A percentile compares a stretch with the other conserved stretches of the same genome.
phyloP scores from a whole-genome alignment of 305 asterid species.

The Fraxinus floribunda region DNA sequence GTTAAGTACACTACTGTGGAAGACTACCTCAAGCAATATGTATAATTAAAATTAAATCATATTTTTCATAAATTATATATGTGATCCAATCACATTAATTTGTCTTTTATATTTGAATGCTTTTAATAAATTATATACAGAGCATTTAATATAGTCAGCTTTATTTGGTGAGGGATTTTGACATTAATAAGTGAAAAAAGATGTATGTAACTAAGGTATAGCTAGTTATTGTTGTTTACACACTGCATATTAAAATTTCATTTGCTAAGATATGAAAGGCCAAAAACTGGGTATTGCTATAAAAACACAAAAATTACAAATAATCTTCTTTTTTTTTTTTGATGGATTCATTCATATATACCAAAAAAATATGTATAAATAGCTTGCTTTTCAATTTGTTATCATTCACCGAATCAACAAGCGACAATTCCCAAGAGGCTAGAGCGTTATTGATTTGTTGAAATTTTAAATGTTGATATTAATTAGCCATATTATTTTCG shows the following conservation, averaged over 20 bases:
- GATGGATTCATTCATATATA: neutral
- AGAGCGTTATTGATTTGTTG: too few species aligned
- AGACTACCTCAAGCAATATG: slow-evolving; percentile 42
- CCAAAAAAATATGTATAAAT: neutral
- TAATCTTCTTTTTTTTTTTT: neutral
- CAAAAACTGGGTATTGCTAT: neutral
- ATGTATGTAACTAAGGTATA: neutral
- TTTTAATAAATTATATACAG: too few species aligned
- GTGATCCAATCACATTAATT: neutral
- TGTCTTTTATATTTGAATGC: neutral
- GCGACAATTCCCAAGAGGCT: too few species aligned
- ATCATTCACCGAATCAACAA: too few species aligned
- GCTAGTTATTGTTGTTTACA: neutral
- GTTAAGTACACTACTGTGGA: slow-evolving; percentile 39
- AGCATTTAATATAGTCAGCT: neutral
- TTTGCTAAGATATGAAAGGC: neutral
- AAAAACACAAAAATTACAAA: too few species aligned
- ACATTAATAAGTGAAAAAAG: too few species aligned
- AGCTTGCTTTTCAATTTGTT: too few species aligned
- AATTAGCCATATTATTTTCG: too few species aligned
- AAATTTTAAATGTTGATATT: too few species aligned
- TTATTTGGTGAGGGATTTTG: neutral
- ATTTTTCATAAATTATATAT: too few species aligned
- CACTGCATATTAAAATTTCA: neutral
- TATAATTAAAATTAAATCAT: slow-evolving; percentile 12